Evolutionary conservation across 345 rosid species (phyloP).

Genomic region (Passiflora organensis): DNA sequence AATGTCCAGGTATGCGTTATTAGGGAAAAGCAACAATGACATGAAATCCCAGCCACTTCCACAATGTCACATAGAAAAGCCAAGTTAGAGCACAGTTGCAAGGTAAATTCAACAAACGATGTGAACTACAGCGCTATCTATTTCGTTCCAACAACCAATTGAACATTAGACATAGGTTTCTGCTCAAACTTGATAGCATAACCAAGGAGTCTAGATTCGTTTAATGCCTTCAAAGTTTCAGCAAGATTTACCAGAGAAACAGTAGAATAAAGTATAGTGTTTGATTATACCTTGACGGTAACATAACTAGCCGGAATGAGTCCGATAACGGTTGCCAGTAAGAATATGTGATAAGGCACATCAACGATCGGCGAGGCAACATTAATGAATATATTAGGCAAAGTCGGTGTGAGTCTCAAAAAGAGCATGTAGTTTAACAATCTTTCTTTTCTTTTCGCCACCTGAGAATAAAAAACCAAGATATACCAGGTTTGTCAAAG

Average conservation of each 20-base stretch:
- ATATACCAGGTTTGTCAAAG: conserved; percentile 1
- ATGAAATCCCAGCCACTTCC: not conserved
- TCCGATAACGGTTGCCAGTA: conserved; percentile 70
- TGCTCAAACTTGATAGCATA: too few relatives aligned
- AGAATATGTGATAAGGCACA: conserved; percentile 87
- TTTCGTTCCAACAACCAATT: too few relatives aligned
- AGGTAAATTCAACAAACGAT: too few relatives aligned
- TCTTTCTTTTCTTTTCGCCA: conserved; percentile 61
- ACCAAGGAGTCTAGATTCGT: too few relatives aligned
- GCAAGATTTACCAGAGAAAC: not conserved
- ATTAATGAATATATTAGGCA: conserved; percentile 88
- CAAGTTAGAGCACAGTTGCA: too few relatives aligned
- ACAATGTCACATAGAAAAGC: too few relatives aligned
- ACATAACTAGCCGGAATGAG: conserved; percentile 89
- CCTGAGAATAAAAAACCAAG: conserved; percentile 38
- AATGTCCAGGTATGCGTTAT: conserved; percentile 9
- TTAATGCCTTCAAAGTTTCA: not conserved
- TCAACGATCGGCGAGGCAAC: conserved; percentile 91
- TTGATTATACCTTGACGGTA: conserved; percentile 65
- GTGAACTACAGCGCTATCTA: too few relatives aligned
- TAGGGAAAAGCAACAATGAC: not conserved
- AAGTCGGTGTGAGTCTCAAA: conserved; percentile 83
- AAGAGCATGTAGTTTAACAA: conserved; percentile 85
- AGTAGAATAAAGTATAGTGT: not conserved
- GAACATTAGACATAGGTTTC: too few relatives aligned